Conservation (phyloP, 805 yeast species). For the Wickerhamia fluorescens region DNA sequence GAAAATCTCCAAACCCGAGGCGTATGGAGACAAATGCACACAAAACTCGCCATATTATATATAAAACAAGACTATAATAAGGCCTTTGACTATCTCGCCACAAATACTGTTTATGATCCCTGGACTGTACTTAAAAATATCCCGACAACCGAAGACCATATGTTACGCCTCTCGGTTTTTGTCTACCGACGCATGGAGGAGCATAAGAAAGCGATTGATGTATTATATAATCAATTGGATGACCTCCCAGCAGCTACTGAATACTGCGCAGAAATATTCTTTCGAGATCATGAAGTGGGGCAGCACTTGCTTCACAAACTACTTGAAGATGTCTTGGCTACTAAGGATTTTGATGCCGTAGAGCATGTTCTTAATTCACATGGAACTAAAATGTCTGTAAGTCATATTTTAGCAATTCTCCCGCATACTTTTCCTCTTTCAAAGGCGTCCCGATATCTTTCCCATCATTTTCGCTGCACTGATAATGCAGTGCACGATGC, state of each 20-base stretch:
- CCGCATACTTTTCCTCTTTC: slow-evolving; percentile 45
- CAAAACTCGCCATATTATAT: slow-evolving; percentile 28
- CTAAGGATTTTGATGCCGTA: slow-evolving; percentile 20
- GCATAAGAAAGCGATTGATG: slow-evolving; percentile 56
- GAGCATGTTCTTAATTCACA: slow-evolving; percentile 35
- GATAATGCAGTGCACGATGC: slow-evolving; percentile 33
- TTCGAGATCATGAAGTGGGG: slow-evolving; percentile 33
- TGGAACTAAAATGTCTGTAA: slow-evolving; percentile 42
- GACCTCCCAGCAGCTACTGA: slow-evolving; percentile 53
- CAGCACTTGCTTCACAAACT: slow-evolving; percentile 40
- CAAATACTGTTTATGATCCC: slow-evolving; percentile 28
- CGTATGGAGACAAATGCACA: slow-evolving; percentile 22
- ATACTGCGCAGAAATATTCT: slow-evolving; percentile 49
- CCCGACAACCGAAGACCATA: slow-evolving; percentile 25
- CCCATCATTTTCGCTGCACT: slow-evolving; percentile 35
- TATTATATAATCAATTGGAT: slow-evolving; percentile 49
- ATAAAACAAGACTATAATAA: slow-evolving; percentile 24
- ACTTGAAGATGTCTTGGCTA: slow-evolving; percentile 39
- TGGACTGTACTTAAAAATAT: slow-evolving; percentile 28
- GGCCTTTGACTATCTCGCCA: slow-evolving; percentile 24
- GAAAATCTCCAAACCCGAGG: slow-evolving; percentile 11
- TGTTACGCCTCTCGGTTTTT: slow-evolving; percentile 44
- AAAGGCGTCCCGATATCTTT: slow-evolving; percentile 38
- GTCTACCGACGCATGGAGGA: slow-evolving; percentile 54
- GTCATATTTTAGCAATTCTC: slow-evolving; percentile 39